Conservation (phyloP, 139 green algal genomes). For the Tetradesmus obliquus region DNA sequence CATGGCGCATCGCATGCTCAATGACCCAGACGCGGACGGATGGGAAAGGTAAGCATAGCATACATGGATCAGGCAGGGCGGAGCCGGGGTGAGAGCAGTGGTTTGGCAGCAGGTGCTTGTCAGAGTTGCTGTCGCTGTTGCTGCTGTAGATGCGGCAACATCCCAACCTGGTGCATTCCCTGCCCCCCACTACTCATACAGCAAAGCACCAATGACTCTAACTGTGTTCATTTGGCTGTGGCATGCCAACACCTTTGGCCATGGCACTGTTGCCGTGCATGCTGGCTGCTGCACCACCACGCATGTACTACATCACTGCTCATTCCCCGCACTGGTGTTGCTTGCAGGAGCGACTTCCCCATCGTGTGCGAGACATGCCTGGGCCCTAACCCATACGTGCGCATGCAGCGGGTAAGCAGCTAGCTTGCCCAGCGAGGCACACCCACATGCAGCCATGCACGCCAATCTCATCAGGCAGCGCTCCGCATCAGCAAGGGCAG, state of each 20-base stretch:
- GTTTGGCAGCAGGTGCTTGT: background rate
- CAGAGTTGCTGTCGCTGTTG: background rate
- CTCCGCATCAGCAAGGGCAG: background rate
- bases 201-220: too few species aligned
- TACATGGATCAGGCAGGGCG: background rate
- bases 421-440: too few species aligned
- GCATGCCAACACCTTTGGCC: too few species aligned
- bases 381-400: constrained; percentile 97
- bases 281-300: background rate
- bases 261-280: background rate
- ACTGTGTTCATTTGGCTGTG: too few species aligned
- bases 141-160: background rate
- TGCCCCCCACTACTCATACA: too few species aligned
- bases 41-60: constrained; percentile 69
- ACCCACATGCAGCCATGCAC: background rate
- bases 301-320: background rate
- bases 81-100: background rate
- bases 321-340: background rate
- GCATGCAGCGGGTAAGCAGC: constrained; percentile 92
- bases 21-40: constrained; percentile 89
- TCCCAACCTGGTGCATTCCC: background rate
- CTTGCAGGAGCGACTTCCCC: constrained; percentile 86
- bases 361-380: constrained; percentile 98
- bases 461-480: background rate
- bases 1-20: constrained; percentile 80